Evolutionary conservation across 2,329 filamentous ascomycete species (phyloP).

Genomic region (Colletotrichum sp.): DNA sequence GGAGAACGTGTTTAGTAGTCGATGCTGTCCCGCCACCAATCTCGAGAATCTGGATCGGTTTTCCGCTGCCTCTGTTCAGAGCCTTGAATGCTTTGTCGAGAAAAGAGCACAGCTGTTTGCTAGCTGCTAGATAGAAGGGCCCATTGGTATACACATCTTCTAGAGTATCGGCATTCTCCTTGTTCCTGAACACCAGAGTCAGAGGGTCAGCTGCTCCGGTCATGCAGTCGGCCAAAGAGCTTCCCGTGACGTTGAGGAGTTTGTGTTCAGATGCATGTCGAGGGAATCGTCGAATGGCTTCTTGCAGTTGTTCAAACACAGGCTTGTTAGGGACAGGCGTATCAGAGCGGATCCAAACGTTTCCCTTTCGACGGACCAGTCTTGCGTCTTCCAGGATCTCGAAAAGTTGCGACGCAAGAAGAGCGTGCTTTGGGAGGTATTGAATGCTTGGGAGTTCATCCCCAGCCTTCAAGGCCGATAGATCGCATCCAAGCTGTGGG

Average conservation of each 20-base stretch:
- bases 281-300: slow-evolving; percentile 31
- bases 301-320: slow-evolving; percentile 20
- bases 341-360: background rate
- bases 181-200: slow-evolving; percentile 39
- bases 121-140: background rate
- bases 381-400: slow-evolving; percentile 27
- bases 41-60: slow-evolving; percentile 38
- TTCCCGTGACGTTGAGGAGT: slow-evolving; percentile 35
- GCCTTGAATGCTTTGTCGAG: slow-evolving; percentile 17
- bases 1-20: slow-evolving; percentile 37
- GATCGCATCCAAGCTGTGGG: slow-evolving; percentile 27
- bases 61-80: background rate
- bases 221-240: slow-evolving; percentile 40
- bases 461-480: slow-evolving; percentile 23
- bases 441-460: slow-evolving; percentile 24
- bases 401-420: slow-evolving; percentile 30
- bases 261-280: slow-evolving; percentile 32
- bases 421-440: slow-evolving; percentile 25
- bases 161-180: slow-evolving; percentile 27
- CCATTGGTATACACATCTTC: slow-evolving; percentile 37
- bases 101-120: background rate
- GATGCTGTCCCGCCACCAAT: slow-evolving; percentile 48
- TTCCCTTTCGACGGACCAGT: background rate
- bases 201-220: slow-evolving; percentile 38
- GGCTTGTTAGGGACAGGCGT: slow-evolving; percentile 1